Base-by-base conservation (phyloP, 805 yeast genomes). In the Candida coleopterorum region DNA sequence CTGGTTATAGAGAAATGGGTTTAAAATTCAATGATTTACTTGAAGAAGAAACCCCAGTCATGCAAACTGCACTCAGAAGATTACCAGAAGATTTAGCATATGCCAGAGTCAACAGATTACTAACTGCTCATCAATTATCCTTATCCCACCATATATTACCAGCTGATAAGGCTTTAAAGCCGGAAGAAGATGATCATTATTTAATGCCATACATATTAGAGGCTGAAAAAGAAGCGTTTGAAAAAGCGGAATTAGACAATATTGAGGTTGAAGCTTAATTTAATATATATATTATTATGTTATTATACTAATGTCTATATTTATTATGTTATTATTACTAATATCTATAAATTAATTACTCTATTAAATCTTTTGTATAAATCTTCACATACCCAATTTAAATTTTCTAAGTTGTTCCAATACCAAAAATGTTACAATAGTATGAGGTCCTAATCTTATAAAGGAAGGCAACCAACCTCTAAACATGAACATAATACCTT, bases 1-100 rank as follows among this genome's bases (percentile, higher is more conserved):
- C 95, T 39, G 97, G 97, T 42, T 93, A 93, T 85, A 85, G 97
- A 74, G 78, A 88, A 64, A 65, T 93, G 70, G 98, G 98, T 38
- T 76, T 93, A 54, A 86, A 69, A 67, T 79, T 83, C 56, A 93
- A 90, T 60, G 98, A 93, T 64, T 68, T 90, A 55, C 61, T 90
- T 46, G 65, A 74, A 48, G 98, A 93, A 69, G 98, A 93, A 71
- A 82, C 72, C 60, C 89, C 89, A 53, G 68, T 78, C 38, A 75
- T 83, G 68, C 90, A 87, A 71, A 86, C 79, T 58, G 97, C 97
- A 38, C 69, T 93, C 44, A 64, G 76, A 46, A 86, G 98, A 76
- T 71, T 93, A 55, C 95, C 96, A 48, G 76, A 77, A 35, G 79
- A 77, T 37, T 95, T 83, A 62, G 68, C 79, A 29, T 93, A 90